phyloP scores from a whole-genome alignment of 805 yeast species.

The Metschnikowia koreensis region DNA sequence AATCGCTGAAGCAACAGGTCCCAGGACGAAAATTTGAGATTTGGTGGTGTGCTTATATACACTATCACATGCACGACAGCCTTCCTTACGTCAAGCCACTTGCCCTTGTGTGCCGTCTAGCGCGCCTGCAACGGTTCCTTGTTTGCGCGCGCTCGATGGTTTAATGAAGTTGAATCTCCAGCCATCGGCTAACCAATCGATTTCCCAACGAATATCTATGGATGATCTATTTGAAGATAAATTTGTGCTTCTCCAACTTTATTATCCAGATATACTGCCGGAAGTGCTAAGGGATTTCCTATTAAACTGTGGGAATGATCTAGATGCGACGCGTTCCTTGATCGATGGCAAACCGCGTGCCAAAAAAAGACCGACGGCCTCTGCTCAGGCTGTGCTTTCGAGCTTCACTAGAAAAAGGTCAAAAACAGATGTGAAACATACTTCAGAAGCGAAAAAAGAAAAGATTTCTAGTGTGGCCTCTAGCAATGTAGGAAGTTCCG shows the following conservation, averaged over 20 bases:
- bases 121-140: not conserved
- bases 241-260: constrained; percentile 31
- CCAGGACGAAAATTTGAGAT: not conserved
- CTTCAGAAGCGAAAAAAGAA: not conserved
- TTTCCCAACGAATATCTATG: constrained; percentile 1
- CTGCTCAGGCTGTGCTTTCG: constrained; percentile 12
- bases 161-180: not conserved
- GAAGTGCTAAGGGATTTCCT: constrained; percentile 50
- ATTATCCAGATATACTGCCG: constrained; percentile 45
- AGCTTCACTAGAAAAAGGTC: constrained; percentile 1
- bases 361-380: constrained; percentile 15
- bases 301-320: constrained; percentile 52
- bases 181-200: not conserved
- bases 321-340: constrained; percentile 39
- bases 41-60: not conserved
- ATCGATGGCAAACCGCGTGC: constrained; percentile 31
- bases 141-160: not conserved
- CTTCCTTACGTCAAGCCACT: not conserved
- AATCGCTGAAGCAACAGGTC: not conserved
- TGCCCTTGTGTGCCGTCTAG: not conserved
- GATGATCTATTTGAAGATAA: constrained; percentile 25
- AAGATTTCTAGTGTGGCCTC: not conserved
- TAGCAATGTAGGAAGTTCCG: not conserved
- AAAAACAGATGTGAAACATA: not conserved
- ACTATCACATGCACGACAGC: not conserved